Percentiles rank a stretch among this genome's conserved stretches.
Evolutionary conservation across 345 rosid species (phyloP).

Genomic region (Ceriops zippeliana): DNA sequence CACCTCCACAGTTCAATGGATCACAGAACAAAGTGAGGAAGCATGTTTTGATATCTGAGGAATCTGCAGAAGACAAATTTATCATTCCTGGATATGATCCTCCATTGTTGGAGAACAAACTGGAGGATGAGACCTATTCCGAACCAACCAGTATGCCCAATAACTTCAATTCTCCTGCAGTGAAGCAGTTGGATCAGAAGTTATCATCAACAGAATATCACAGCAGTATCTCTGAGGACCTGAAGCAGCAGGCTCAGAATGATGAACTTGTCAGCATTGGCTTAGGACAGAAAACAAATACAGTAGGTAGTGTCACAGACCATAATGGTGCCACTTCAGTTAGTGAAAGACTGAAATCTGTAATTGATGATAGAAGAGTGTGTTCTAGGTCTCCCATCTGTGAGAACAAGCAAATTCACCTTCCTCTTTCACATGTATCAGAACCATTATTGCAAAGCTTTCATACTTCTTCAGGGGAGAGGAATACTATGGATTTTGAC

Average conservation of each 20-base stretch:
- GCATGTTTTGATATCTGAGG: conserved; percentile 22
- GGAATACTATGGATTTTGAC: conserved; percentile 14
- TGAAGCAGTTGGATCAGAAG: conserved; percentile 32
- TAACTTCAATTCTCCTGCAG: conserved; percentile 32
- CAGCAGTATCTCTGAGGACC: conserved; percentile 19
- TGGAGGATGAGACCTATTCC: conserved; percentile 18
- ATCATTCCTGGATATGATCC: conserved; percentile 21
- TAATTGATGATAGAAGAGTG: conserved; percentile 22
- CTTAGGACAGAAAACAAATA: conserved; percentile 28
- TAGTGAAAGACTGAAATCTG: conserved; percentile 23
- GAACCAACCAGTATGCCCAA: conserved; percentile 19
- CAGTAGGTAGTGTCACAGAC: conserved; percentile 18
- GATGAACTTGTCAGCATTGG: conserved; percentile 12
- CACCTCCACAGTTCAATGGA: conserved; percentile 18
- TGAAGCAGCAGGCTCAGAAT: conserved; percentile 31
- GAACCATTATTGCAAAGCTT: conserved; percentile 23
- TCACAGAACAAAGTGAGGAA: conserved; percentile 26
- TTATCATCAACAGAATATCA: conserved; percentile 27
- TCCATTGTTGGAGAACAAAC: conserved; percentile 14
- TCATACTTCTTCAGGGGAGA: conserved; percentile 23
- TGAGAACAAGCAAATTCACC: conserved; percentile 19
- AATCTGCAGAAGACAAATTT: conserved; percentile 6
- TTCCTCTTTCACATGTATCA: conserved; percentile 22
- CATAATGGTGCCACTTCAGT: conserved; percentile 20
- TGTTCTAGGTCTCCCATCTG: conserved; percentile 25